These are phyloP conservation scores for Barnettozyma vustinii DNA, from an alignment of 805 yeast species.

Conservation along the genomic window DNA sequence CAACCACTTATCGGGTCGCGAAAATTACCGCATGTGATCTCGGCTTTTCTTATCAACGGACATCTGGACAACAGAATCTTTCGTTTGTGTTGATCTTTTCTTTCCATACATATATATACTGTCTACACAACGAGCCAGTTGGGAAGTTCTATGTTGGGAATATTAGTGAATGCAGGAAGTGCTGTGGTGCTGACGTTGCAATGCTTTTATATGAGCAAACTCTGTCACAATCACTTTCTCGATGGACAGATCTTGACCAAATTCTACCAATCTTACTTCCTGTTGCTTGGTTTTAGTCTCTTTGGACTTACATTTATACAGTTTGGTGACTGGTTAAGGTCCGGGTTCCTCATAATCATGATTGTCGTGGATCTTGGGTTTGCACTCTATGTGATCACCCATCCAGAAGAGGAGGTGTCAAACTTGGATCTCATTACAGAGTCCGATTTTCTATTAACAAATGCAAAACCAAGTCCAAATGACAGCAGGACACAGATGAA, in stretches of 20 bases:
- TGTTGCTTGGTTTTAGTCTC: not conserved
- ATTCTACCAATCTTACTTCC: constrained; percentile 3
- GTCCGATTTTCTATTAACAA: not conserved
- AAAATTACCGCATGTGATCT: constrained; percentile 1
- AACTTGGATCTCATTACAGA: constrained; percentile 4
- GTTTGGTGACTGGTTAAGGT: not conserved
- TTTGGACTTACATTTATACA: not conserved
- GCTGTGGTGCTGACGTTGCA: not conserved
- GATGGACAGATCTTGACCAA: not conserved
- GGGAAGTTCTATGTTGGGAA: not conserved
- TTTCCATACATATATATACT: too few species aligned
- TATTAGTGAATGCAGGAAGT: not conserved
- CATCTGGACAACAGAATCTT: not conserved
- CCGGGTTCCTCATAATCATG: not conserved
- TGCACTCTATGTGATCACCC: not conserved
- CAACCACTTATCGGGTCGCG: not conserved
- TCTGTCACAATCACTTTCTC: constrained; percentile 3
- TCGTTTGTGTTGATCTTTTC: not conserved
- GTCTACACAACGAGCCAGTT: not conserved
- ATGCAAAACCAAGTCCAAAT: not conserved
- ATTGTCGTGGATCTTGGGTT: not conserved
- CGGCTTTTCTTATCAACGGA: not conserved
- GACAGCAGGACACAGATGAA: not conserved
- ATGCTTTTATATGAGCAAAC: constrained; percentile 6
- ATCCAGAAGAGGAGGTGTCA: constrained; percentile 1